phyloP scores from a whole-genome alignment of 768 basidiomycete genomes.

The Russula foetens region DNA sequence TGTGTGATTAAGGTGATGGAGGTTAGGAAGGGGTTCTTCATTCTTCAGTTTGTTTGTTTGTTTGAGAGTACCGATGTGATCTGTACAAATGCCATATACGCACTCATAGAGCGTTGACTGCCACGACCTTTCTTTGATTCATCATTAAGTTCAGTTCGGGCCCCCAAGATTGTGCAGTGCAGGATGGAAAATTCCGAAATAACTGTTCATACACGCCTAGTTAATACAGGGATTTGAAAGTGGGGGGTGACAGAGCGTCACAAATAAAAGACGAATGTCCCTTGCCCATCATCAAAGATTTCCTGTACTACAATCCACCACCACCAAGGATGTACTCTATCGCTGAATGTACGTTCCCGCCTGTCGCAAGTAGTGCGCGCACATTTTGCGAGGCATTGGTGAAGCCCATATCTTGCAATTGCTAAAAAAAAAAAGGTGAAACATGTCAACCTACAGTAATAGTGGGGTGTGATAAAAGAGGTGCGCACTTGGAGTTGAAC shows the following conservation, averaged over 20 bases:
- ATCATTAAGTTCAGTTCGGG: no score
- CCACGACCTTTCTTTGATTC: no score
- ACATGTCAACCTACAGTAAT: not conserved
- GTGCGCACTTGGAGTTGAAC: slow-evolving; percentile 65
- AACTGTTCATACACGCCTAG: slow-evolving; percentile 6
- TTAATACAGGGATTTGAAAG: slow-evolving; percentile 3
- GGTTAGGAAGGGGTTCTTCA: no score
- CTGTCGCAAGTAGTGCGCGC: slow-evolving; percentile 81
- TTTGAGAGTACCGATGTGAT: no score
- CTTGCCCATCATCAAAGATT: not conserved
- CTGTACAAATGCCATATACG: no score
- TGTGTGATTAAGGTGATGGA: no score
- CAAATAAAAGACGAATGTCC: not conserved
- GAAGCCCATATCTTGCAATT: slow-evolving; percentile 95
- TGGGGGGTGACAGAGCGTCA: not conserved
- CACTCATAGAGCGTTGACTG: no score
- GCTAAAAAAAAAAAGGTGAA: slow-evolving; percentile 34
- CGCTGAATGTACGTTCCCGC: slow-evolving; percentile 86
- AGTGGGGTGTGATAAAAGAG: not conserved
- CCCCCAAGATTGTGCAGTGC: no score
- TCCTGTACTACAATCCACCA: slow-evolving; percentile 46
- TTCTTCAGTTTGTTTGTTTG: no score
- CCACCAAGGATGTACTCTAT: slow-evolving; percentile 89
- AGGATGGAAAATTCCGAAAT: not conserved
- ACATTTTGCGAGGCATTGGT: slow-evolving; percentile 85